These are phyloP conservation scores for Suhomyces panamericanus DNA, from an alignment of 1,139 yeast species.

Conservation along the genomic window DNA sequence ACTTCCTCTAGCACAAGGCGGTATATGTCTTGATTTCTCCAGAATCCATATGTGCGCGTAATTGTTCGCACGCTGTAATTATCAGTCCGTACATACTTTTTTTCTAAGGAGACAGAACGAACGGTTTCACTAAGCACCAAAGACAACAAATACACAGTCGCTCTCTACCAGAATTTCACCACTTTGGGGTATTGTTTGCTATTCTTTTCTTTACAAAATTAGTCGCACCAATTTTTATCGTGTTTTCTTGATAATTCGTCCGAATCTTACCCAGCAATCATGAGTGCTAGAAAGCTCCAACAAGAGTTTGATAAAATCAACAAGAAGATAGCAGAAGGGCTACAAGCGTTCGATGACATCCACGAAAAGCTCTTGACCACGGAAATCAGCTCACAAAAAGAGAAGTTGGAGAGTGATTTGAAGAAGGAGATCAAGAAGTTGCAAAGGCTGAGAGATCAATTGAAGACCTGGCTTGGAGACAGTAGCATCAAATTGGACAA, in stretches of 20 bases:
- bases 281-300: constrained; percentile 52
- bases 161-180: background rate
- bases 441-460: constrained; percentile 93
- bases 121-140: background rate
- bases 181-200: background rate
- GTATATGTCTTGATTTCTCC: background rate
- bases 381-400: constrained; percentile 87
- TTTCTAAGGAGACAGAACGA: constrained; percentile 9
- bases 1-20: no score
- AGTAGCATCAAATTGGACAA: constrained; percentile 92
- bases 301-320: constrained; percentile 93
- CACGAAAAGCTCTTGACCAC: constrained; percentile 83
- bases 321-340: constrained; percentile 94
- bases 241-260: background rate
- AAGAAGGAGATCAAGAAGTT: constrained; percentile 95
- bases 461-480: constrained; percentile 92
- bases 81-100: constrained; percentile 1
- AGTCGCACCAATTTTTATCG: background rate
- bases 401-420: constrained; percentile 87
- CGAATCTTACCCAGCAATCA: constrained; percentile 14
- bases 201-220: background rate
- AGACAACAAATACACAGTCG: background rate
- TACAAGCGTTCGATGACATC: constrained; percentile 79
- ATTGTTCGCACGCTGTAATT: background rate
- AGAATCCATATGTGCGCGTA: constrained; percentile 1